Conservation (phyloP, 129 eudicot species). For the Flaveria robusta region DNA sequence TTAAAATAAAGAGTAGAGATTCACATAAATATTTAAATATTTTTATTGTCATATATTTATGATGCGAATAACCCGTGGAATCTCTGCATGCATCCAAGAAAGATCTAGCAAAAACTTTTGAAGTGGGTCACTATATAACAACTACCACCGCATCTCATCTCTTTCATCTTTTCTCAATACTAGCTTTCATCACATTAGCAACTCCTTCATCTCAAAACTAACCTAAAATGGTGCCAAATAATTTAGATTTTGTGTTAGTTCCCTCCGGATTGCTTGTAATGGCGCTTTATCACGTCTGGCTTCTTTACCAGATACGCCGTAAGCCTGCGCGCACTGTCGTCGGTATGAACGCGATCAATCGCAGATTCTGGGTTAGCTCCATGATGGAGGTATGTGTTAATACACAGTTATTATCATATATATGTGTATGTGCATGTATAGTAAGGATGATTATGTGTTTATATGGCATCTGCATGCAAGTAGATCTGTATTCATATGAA, state of each 20-base stretch:
- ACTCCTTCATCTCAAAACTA: neutral
- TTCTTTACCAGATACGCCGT: slow-evolving; percentile 49
- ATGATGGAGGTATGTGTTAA: slow-evolving; percentile 83
- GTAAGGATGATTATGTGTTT: too few species aligned
- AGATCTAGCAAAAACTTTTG: neutral
- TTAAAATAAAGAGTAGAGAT: too few species aligned
- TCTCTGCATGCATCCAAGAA: slow-evolving; percentile 23
- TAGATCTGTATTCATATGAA: too few species aligned
- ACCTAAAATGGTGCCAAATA: slow-evolving; percentile 49
- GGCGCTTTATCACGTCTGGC: slow-evolving; percentile 73
- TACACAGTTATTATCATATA: too few species aligned
- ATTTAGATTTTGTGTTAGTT: slow-evolving; percentile 65
- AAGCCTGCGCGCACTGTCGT: slow-evolving; percentile 63
- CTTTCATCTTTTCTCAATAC: slow-evolving; percentile 13
- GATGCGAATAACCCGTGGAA: neutral
- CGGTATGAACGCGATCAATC: slow-evolving; percentile 79
- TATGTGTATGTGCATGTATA: too few species aligned
- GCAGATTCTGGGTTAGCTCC: slow-evolving; percentile 78
- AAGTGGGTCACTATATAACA: slow-evolving; percentile 20
- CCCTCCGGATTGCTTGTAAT: slow-evolving; percentile 62
- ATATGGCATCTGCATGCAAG: too few species aligned
- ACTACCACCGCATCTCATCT: slow-evolving; percentile 25
- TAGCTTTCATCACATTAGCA: too few species aligned
- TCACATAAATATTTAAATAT: too few species aligned
- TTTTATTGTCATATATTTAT: too few species aligned